Conservation (phyloP, 2,329 filamentous ascomycete genomes). For the Stachybotrys elegans region DNA sequence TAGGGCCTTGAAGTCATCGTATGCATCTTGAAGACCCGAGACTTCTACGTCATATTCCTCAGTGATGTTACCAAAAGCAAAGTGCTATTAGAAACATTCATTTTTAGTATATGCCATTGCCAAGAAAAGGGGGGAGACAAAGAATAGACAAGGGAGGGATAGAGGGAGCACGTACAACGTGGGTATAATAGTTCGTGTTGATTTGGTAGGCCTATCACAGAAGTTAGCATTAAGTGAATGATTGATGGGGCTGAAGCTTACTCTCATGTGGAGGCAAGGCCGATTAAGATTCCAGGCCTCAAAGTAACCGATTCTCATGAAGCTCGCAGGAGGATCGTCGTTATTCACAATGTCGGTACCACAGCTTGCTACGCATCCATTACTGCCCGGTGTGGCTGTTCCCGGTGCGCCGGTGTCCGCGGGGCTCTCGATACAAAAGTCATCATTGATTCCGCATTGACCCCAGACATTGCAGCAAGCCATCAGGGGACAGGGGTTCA, state of each 20-base stretch:
- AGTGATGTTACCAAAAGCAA: neutral
- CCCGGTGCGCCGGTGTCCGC: conserved; percentile 28
- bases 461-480: conserved; percentile 32
- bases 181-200: neutral
- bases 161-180: neutral
- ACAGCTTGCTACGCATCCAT: conserved; percentile 24
- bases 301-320: conserved; percentile 14
- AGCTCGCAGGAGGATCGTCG: conserved; percentile 1
- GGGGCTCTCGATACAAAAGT: conserved; percentile 28
- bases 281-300: conserved; percentile 6
- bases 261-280: conserved; percentile 1
- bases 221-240: neutral
- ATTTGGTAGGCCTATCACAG: neutral
- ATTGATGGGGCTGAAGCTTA: neutral
- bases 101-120: neutral
- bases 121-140: neutral
- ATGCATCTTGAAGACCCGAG: neutral
- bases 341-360: conserved; percentile 17
- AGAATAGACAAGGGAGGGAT: too few relatives aligned
- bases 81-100: neutral
- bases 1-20: neutral
- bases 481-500: conserved; percentile 25
- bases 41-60: neutral
- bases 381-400: conserved; percentile 21
- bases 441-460: conserved; percentile 32